Evolutionary conservation across 2,329 filamentous ascomycete species (phyloP), one percentile per base, ranked within the genome.

Genomic region (Cytospora leucostoma): DNA sequence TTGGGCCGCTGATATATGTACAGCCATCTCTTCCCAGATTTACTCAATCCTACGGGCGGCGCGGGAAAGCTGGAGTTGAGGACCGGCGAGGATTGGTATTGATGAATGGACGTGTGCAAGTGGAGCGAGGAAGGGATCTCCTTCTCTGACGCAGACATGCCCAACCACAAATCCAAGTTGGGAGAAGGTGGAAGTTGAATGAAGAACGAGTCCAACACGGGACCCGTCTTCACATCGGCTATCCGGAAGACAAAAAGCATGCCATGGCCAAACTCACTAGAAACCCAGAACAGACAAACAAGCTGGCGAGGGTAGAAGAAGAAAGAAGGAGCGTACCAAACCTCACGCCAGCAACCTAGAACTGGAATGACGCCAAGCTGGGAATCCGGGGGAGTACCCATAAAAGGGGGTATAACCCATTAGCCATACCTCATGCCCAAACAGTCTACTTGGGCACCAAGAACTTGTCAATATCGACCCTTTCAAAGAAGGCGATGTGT

Each of bases 401-500:
- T 27, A 27, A 4, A 27, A 27, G 27, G 27, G 27, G 27, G 27
- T 34, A 11, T 19, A n/a, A 38, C 19, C 37, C 54, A 34, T 32
- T 13, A 19, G 33, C 34, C 34, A 8, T 19, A 12, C 5, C 38
- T 34, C 49, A 34, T 34, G 3, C 11, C 35, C 17, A 52, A 10
- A 15, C 49, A 10, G 33, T 17, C 37, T 54, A 60, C 21, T 35
- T 53, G 47, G 59, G 59, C 13, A 52, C 56, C 32, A 66, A 50
- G 21, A 86, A 82, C 32, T 76, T 68, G 62, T 88, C 83, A 61
- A 89, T 81, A 55, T 88, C 73, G 4, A 89, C 83, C 61, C 87
- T 78, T 68, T 85, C 76, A 62, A 84, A 88, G 70, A 80, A 88
- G 68, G 81, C 87, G 54, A 89, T 83, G 62, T 87, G 83, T 0